Conservation (phyloP, 768 basidiomycete species). For the Lenzites betulinus region DNA sequence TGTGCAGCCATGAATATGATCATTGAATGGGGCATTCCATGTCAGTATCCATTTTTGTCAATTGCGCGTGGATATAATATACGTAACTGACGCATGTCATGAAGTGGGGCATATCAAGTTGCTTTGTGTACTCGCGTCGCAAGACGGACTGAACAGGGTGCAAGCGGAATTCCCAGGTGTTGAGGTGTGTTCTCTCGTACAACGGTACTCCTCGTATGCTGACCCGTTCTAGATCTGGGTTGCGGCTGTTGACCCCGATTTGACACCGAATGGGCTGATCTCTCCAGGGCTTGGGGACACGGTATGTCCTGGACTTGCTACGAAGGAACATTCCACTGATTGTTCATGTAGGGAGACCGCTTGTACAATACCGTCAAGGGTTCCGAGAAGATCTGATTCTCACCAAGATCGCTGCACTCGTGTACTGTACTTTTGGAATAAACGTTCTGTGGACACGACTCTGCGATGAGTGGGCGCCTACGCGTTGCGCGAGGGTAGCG, state of each 20-base stretch:
- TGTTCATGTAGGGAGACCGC: conserved; percentile 68
- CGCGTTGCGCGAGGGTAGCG: conserved; percentile 6
- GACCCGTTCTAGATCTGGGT: conserved; percentile 71
- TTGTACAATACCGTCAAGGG: conserved; percentile 68
- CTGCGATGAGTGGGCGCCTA: neutral
- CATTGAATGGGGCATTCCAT: conserved; percentile 75
- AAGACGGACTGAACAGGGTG: conserved; percentile 70
- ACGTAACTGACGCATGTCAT: neutral
- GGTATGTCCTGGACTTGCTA: conserved; percentile 44
- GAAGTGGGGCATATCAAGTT: conserved; percentile 80
- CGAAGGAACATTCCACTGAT: neutral
- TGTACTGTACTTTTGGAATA: neutral
- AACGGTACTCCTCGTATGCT: conserved; percentile 8
- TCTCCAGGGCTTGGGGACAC: conserved; percentile 91
- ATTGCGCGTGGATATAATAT: neutral
- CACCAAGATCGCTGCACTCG: neutral
- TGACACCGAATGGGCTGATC: conserved; percentile 80
- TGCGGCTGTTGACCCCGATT: conserved; percentile 71
- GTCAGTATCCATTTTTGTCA: conserved; percentile 40
- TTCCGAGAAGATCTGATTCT: conserved; percentile 3
- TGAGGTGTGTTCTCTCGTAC: conserved; percentile 53
- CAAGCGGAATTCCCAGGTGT: conserved; percentile 71
- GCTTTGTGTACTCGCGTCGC: conserved; percentile 78
- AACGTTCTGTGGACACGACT: neutral
- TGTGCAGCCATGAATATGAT: conserved; percentile 87